Conservation (phyloP, 352 stramenopile genomes). For the Blastocystis sp. region DNA sequence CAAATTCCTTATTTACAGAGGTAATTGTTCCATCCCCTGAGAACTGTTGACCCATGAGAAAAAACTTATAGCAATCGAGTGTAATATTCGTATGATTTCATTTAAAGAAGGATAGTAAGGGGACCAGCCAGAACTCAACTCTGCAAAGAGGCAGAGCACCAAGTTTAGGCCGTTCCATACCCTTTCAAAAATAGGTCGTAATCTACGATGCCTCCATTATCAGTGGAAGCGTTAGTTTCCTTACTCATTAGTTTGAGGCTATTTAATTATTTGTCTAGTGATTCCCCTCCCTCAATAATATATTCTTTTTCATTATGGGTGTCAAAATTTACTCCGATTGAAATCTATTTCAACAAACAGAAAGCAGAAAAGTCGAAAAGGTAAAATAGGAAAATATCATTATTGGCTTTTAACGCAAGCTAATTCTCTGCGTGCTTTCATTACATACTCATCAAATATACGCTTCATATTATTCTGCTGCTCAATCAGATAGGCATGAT, state of each 20-base stretch:
- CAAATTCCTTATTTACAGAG: too few relatives aligned
- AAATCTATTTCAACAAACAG: not conserved
- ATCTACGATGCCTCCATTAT: conserved; percentile 64
- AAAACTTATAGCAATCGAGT: too few relatives aligned
- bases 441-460: not conserved
- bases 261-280: not conserved
- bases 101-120: conserved; percentile 20
- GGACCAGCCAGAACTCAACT: conserved; percentile 62
- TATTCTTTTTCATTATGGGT: conserved; percentile 28
- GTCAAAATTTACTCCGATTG: too few relatives aligned
- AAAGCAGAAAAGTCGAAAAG: conserved; percentile 36
- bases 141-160: conserved; percentile 60
- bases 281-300: not conserved
- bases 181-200: conserved; percentile 62
- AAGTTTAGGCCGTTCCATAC: conserved; percentile 62
- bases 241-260: conserved; percentile 64
- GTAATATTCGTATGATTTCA: too few relatives aligned
- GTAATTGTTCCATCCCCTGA: too few relatives aligned
- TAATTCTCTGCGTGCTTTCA: not conserved
- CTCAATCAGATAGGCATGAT: not conserved
- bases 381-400: too few relatives aligned
- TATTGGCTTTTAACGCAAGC: not conserved
- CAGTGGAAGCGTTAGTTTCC: conserved; percentile 64
- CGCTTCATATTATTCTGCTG: not conserved
- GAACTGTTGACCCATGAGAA: too few relatives aligned